A percentile compares a stretch with the other conserved stretches of the same genome.
Evolutionary conservation across 106 monocot genomes (phyloP).

Genomic region (Allium fistulosum): DNA sequence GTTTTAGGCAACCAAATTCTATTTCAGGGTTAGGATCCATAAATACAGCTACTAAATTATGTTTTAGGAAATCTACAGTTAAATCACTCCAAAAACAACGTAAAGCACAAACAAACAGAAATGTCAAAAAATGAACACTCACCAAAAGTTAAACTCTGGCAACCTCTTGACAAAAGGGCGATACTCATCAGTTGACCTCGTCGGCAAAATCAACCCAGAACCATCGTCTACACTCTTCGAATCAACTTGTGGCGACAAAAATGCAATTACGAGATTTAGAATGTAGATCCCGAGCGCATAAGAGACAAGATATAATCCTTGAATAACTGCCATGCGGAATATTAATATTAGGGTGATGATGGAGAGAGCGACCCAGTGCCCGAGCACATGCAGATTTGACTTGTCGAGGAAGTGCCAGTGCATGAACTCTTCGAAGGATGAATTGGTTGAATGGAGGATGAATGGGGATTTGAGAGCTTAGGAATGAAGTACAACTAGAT

Average conservation of each 20-base stretch:
- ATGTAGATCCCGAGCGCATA: constrained; percentile 78
- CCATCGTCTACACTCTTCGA: constrained; percentile 17
- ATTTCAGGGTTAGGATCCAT: no score
- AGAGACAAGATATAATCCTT: constrained; percentile 72
- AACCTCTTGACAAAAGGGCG: constrained; percentile 74
- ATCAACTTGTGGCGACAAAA: constrained; percentile 73
- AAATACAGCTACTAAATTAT: no score
- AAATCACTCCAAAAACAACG: no score
- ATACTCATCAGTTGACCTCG: constrained; percentile 56
- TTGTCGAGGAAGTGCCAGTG: constrained; percentile 85
- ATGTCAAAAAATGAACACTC: neutral
- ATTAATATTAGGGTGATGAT: constrained; percentile 27
- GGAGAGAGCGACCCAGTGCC: constrained; percentile 54
- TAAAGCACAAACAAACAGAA: no score
- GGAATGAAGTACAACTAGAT: no score
- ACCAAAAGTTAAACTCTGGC: constrained; percentile 91
- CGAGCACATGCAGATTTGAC: constrained; percentile 50
- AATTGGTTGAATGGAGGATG: no score
- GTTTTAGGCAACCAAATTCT: no score
- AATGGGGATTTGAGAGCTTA: no score
- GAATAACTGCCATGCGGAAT: constrained; percentile 32
- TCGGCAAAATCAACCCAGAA: constrained; percentile 24
- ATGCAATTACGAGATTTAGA: constrained; percentile 65
- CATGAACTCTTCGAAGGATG: no score
- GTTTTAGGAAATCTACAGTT: no score